phyloP scores from a whole-genome alignment of 768 basidiomycete genomes.

The Boletus vinaceobasis region DNA sequence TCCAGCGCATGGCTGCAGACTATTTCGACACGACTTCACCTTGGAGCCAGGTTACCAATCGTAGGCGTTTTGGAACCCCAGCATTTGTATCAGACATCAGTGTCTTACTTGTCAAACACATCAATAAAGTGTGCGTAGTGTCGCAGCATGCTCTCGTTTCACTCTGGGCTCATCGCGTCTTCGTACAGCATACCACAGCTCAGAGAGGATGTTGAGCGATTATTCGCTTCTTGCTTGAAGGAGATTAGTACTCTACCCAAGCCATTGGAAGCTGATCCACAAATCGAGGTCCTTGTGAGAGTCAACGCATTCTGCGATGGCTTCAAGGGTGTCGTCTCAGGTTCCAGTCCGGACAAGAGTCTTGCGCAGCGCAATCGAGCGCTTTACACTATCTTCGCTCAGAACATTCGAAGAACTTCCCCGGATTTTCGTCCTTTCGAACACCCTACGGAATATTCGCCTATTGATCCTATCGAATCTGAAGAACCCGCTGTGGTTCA shows the following conservation, averaged over 20 bases:
- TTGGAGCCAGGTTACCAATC: constrained; percentile 49
- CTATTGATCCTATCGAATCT: constrained; percentile 11
- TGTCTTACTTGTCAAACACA: too few relatives aligned
- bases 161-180: too few relatives aligned
- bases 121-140: too few relatives aligned
- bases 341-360: constrained; percentile 30
- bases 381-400: constrained; percentile 33
- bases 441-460: not conserved
- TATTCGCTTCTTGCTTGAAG: constrained; percentile 34
- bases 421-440: constrained; percentile 42
- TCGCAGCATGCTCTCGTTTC: too few relatives aligned
- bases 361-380: constrained; percentile 37
- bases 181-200: constrained; percentile 47
- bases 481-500: not conserved
- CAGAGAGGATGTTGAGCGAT: constrained; percentile 35
- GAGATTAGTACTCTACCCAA: constrained; percentile 42
- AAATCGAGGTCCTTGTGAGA: constrained; percentile 43
- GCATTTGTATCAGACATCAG: constrained; percentile 52
- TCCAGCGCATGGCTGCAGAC: constrained; percentile 34
- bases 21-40: constrained; percentile 51
- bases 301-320: constrained; percentile 45
- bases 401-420: constrained; percentile 34
- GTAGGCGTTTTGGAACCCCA: constrained; percentile 52
- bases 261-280: constrained; percentile 36
- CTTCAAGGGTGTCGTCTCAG: constrained; percentile 33